A percentile compares a stretch with the other conserved stretches of the same genome.
These are phyloP conservation scores for Silybum marianum DNA, from an alignment of 129 eudicot genomes.

Conservation along the genomic window DNA sequence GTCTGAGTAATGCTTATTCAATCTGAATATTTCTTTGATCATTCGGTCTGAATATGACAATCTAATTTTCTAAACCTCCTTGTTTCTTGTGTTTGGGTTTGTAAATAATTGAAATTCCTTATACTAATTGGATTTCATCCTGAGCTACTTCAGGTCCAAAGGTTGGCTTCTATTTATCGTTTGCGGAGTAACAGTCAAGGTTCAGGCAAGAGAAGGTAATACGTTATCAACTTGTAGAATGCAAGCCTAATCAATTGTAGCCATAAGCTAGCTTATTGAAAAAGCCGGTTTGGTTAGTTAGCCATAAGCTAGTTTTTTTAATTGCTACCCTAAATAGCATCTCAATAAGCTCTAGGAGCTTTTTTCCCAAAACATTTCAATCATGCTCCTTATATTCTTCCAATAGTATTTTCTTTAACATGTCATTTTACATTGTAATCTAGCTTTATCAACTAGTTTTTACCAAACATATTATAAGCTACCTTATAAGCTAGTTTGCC, in stretches of 20 bases:
- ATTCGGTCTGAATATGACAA: no score
- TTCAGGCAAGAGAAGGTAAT: slow-evolving; percentile 78
- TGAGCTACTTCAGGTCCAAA: slow-evolving; percentile 53
- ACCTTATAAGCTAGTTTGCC: background rate
- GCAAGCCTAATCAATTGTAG: background rate
- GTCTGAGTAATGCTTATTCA: no score
- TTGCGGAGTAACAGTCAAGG: slow-evolving; percentile 70
- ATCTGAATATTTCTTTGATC: no score
- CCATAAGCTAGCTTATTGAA: no score
- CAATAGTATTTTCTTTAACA: background rate
- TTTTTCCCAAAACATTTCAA: background rate
- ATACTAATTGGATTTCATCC: no score
- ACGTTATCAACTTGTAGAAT: background rate
- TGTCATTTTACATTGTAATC: background rate
- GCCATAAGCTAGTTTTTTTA: background rate
- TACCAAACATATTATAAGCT: background rate
- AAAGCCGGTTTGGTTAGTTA: no score
- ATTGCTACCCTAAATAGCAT: background rate
- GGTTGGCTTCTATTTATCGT: slow-evolving; percentile 80
- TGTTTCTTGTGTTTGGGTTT: background rate
- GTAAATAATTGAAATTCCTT: background rate
- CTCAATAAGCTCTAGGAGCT: no score
- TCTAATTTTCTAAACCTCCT: background rate
- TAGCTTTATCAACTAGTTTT: background rate
- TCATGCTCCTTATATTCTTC: background rate